Evolutionary conservation across 2,329 filamentous ascomycete genomes (phyloP).

Genomic region (Colletotrichum cereale): DNA sequence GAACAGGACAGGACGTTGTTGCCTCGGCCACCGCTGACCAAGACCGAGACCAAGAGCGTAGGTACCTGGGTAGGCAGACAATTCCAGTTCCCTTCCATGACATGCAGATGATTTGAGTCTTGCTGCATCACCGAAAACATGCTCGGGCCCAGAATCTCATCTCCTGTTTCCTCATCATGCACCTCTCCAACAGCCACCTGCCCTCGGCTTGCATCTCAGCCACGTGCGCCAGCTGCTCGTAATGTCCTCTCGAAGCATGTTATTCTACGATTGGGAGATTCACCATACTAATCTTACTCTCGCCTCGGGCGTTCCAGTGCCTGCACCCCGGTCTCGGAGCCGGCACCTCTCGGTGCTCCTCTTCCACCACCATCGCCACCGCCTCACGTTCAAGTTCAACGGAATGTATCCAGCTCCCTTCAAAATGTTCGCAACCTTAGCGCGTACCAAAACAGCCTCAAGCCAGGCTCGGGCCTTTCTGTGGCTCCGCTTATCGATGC

Average conservation of each 20-base stretch:
- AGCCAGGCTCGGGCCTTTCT: background rate
- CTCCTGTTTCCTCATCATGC: background rate
- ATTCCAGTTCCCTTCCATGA: constrained; percentile 1
- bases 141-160: background rate
- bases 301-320: background rate
- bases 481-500: background rate
- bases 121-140: constrained; percentile 9
- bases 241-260: constrained; percentile 1
- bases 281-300: constrained; percentile 4
- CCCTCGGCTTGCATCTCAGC: background rate
- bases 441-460: too few species aligned
- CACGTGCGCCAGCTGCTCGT: constrained; percentile 14
- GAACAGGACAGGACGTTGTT: background rate
- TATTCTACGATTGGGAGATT: constrained; percentile 3
- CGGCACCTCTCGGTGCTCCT: too few species aligned
- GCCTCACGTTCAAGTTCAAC: background rate
- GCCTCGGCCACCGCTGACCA: background rate
- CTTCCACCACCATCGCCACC: too few species aligned
- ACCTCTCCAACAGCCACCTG: background rate
- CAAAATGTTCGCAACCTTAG: background rate
- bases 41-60: background rate
- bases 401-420: background rate
- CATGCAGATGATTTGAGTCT: constrained; percentile 5
- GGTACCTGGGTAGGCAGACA: background rate
- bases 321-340: background rate